A percentile compares a stretch with the other conserved stretches of the same genome.
Evolutionary conservation across 768 basidiomycete genomes (phyloP).

Genomic region (Xerocomellus amylosporus): DNA sequence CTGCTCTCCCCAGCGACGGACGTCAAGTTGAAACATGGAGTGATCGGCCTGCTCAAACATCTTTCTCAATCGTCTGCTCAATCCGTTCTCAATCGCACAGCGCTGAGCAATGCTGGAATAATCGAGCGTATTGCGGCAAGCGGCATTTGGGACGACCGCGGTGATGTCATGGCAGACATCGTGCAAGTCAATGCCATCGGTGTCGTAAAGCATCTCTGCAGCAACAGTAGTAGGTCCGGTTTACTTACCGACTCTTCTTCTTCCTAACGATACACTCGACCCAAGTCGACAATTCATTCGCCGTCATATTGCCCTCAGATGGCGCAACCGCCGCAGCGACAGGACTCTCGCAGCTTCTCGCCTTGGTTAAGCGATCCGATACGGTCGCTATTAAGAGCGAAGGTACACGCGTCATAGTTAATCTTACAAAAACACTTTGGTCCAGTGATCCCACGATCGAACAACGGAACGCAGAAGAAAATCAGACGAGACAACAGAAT

Average conservation of each 20-base stretch:
- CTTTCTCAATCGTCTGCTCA: conserved; percentile 68
- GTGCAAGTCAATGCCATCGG: conserved; percentile 89
- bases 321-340: conserved; percentile 35
- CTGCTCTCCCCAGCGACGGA: conserved; percentile 58
- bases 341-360: conserved; percentile 67
- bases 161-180: conserved; percentile 79
- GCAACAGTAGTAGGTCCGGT: conserved; percentile 56
- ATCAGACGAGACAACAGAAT: conserved; percentile 44
- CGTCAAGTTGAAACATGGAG: conserved; percentile 85
- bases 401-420: conserved; percentile 84
- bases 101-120: conserved; percentile 60
- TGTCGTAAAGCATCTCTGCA: conserved; percentile 85
- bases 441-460: conserved; percentile 42
- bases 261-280: conserved; percentile 17
- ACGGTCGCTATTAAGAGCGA: conserved; percentile 84
- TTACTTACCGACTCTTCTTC: conserved; percentile 22
- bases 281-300: conserved; percentile 45
- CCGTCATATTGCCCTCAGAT: conserved; percentile 49
- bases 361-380: conserved; percentile 74
- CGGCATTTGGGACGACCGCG: conserved; percentile 64
- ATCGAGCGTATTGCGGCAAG: conserved; percentile 60
- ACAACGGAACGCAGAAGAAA: conserved; percentile 31
- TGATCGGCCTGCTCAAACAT: conserved; percentile 84
- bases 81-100: conserved; percentile 53
- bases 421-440: conserved; percentile 79